Evolutionary conservation across 371 early-diverging fungal species (phyloP), one percentile per base, ranked within the genome.

Genomic region (Gilbertella persicaria): DNA sequence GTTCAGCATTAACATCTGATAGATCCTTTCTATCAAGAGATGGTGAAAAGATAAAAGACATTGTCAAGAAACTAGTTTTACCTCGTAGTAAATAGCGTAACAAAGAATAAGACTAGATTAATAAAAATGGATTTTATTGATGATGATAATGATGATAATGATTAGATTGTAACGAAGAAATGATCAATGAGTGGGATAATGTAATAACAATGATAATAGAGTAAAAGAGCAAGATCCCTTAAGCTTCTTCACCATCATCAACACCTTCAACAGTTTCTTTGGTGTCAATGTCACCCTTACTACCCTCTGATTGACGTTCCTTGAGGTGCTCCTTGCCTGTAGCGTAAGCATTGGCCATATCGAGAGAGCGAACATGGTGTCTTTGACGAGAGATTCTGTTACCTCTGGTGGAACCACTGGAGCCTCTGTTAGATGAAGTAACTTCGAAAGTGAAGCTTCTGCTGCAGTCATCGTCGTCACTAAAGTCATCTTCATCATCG

Each of bases 401-500:
- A 19, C 16, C 45, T 4, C 26, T 28, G 26, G 17, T 45, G n/a
- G n/a, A 17, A 42, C 21, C 5, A 6, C 26, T 5, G 9, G 2
- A n/a, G 25, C 28, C 44, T 40, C 23, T 20, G 35, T 17, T 9
- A 28, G 55, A 10, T n/a, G 10, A 45, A 39, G 28, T 14, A 16
- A 40, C 28, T 25, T 40, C 40, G 19, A 51, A 54, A 21, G 38
- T 33, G 25, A 17, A 51, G 16, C 52, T 51, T 50, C 51, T 58
- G 40, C 28, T 28, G 13, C 45, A 33, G 25, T 45, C 45, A 53
- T 43, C 43, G 37, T 56, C 50, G 25, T 45, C 50, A 9, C 45
- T 45, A 13, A 51, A 33, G 36, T 45, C 45, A 53, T 43, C 43
- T 28, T 56, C 50, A 39, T 40, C 45, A 8, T 44, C 58, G 7